These are phyloP conservation scores for Leishmania tarentolae DNA, from an alignment of 208 protist genomes.

Conservation along the genomic window DNA sequence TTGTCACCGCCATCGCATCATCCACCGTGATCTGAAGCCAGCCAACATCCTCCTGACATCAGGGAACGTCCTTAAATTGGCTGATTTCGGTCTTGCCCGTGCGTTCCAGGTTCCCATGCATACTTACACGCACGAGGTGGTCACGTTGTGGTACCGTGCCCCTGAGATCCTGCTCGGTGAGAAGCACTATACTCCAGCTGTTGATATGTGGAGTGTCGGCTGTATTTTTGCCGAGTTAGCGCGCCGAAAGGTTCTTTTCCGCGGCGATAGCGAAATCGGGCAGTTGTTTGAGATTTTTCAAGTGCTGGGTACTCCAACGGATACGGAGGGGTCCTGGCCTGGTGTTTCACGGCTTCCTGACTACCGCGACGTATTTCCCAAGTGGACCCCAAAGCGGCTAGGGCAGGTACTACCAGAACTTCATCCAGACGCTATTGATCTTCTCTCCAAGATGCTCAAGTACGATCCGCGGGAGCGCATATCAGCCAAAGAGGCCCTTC, in stretches of 20 bases:
- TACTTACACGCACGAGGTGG: conserved; percentile 99
- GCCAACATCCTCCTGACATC: conserved; percentile 95
- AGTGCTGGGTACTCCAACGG: conserved; percentile 95
- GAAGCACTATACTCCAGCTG: conserved; percentile 98
- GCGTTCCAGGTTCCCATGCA: conserved; percentile 98
- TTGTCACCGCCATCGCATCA: conserved; percentile 93
- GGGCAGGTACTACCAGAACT: conserved; percentile 70
- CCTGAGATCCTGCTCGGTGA: conserved; percentile 99
- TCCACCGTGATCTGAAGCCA: conserved; percentile 96
- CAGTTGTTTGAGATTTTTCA: conserved; percentile 99
- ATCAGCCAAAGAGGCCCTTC: conserved; percentile 88
- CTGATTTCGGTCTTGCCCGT: conserved; percentile 97
- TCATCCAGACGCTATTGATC: conserved; percentile 80
- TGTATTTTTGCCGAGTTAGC: conserved; percentile 99
- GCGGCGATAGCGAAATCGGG: conserved; percentile 97
- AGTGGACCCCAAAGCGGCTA: conserved; percentile 86
- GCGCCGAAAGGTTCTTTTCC: conserved; percentile 96
- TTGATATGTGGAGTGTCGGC: conserved; percentile 99
- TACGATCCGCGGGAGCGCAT: conserved; percentile 91
- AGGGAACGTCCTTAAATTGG: conserved; percentile 88
- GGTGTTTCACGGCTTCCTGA: conserved; percentile 97
- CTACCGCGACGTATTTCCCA: conserved; percentile 96
- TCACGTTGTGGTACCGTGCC: conserved; percentile 99
- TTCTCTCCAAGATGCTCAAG: conserved; percentile 89
- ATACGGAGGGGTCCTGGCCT: conserved; percentile 95